Base-by-base conservation (phyloP, 2,329 filamentous ascomycete species). In the Aaosphaeria arxii region DNA sequence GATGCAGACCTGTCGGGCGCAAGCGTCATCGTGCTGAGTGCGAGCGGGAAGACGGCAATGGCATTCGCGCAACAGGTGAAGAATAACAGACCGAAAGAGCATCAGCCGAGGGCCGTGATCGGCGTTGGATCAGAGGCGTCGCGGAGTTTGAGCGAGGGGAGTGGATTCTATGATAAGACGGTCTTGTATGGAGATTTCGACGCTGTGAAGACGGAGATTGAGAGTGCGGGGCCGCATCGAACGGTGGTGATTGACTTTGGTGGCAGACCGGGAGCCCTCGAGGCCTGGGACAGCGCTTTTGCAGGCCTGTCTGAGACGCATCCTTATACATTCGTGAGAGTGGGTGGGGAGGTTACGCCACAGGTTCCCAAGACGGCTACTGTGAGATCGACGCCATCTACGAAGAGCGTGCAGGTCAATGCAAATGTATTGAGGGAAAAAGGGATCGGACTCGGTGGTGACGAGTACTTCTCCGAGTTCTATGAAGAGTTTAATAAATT, bases 191-290 rank as follows among this genome's bases (percentile, higher is more conserved):
- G 38, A 4, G 54, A 58, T 4, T 46, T 33, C 5, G 33, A 48
- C n/a, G 45, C 28, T 6, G 52, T 46, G 1, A 42, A 38, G 9
- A 29, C 43, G 5, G 6, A 47, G 1, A 38, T 58, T 9, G 46
- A 40, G 11, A 28, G 47, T 4, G 41, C 33, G 1, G 13, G 28
- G 5, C 11, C 52, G 2, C 30, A 42, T 3, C 51, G 58, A 9
- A 44, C 57, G 3, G 43, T 59, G 2, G 40, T 61, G 13, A 24
- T 63, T 30, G 58, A 64, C 44, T 64, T 63, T 30, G 61, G 59
- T 17, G 54, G 53, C 7, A 47, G 61, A 5, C 40, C 36, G 5
- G 55, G 55, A n/a, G 48, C 47, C 28, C 41, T 29, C 3, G 31
- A 47, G 7, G 17, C 46, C 1, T 63, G 56, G 54, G 47, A 43